Evolutionary conservation across 192 early-diverging fungal genomes (phyloP), one percentile per base, ranked within the genome.

Genomic region (Lobosporangium transversale): DNA sequence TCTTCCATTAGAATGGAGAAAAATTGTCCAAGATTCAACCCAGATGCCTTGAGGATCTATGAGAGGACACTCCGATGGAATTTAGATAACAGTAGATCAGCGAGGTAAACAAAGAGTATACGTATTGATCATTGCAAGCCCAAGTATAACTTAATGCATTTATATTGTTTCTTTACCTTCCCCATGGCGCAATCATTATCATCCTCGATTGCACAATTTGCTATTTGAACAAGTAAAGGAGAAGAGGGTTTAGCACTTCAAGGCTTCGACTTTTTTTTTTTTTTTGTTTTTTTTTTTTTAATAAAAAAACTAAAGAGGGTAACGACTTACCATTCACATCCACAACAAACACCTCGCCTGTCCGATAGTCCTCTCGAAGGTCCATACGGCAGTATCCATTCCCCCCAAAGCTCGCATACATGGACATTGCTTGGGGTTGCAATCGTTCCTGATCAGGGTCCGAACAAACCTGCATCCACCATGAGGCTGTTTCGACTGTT

Each of bases 371-470:
- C 58, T 75, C 71, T 20, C 71, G 26, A 18, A 75, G n/a, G 43
- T 75, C 71, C 71, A 75, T 75, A 20, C 71, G 57, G n/a, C 71
- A 75, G n/a, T 75, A 75, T 4, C 71, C 71, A 50, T 66, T 66
- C 0, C 71, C 63, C 0, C 52, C 51, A 66, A 75, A 66, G 52
- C 50, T 54, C 2, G 57, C 43, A 66, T 75, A 75, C 17, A 75
- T 75, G 10, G 32, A 24, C 36, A 37, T 55, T 0, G 63, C 58
- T 23, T 30, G 8, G 10, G 42, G 27, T 30, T 66, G 71, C 4
- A 75, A 20, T 15, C 70, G 47, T 8, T 58, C 30, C 26, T 74
- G 63, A 62, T 75, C 71, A 2, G 30, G 32, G 1, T 75, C 63
- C 1, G 32, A 45, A 33, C 71, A 75, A 40, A 75, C 40, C 12